phyloP scores from a whole-genome alignment of 768 basidiomycete species.

The Lactifluus echinatus region DNA sequence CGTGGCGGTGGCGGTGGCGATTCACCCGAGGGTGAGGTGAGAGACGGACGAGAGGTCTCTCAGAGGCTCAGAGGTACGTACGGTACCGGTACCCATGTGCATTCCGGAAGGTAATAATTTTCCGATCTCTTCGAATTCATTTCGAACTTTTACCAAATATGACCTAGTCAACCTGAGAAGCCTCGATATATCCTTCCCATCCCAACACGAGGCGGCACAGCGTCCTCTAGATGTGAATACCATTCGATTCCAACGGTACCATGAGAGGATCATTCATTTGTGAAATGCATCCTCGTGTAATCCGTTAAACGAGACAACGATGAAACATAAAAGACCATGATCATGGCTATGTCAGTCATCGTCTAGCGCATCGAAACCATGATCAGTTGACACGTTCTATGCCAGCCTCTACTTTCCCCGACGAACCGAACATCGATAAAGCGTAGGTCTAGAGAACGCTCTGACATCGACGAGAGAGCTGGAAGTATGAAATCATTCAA shows the following conservation, averaged over 20 bases:
- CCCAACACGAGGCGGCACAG: constrained; percentile 9
- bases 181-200: constrained; percentile 1
- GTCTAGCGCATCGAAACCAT: background rate
- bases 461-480: background rate
- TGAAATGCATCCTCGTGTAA: background rate
- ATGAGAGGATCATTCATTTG: background rate
- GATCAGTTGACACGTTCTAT: background rate
- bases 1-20: too few species aligned
- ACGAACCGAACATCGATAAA: background rate
- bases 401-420: background rate
- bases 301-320: background rate
- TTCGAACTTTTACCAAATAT: background rate
- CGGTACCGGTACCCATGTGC: constrained; percentile 1
- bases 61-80: constrained; percentile 1
- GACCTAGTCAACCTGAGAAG: background rate
- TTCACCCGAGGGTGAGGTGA: too few species aligned
- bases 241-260: background rate
- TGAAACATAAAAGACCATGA: background rate
- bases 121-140: constrained; percentile 14
- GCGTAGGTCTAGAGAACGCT: background rate
- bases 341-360: background rate
- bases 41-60: too few species aligned
- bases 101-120: background rate
- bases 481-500: background rate
- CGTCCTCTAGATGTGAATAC: background rate